Conservation (phyloP, 2,329 filamentous ascomycete species). For the Neofusicoccum laricinum region DNA sequence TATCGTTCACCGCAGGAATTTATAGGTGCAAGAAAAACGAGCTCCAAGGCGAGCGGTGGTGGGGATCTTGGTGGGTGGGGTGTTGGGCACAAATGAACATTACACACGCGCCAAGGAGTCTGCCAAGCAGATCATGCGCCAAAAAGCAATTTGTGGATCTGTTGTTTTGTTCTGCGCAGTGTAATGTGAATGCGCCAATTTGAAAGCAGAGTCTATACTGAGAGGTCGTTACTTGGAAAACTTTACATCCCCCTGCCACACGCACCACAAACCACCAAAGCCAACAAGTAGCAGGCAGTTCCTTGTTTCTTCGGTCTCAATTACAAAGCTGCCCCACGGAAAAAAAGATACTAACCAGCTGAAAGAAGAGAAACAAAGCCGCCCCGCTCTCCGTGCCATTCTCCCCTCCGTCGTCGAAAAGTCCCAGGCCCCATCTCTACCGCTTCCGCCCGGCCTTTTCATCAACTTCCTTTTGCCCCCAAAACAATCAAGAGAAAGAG, state of each 20-base stretch:
- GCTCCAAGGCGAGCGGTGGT: too few species aligned
- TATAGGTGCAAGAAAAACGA: neutral
- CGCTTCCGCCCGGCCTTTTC: neutral
- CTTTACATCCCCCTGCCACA: neutral
- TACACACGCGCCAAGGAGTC: too few species aligned
- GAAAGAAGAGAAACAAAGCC: neutral
- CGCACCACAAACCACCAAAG: neutral
- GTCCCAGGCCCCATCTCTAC: neutral
- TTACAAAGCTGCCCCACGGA: neutral
- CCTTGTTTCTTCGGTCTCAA: slow-evolving; percentile 6
- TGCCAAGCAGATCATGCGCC: too few species aligned
- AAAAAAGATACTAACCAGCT: slow-evolving; percentile 7
- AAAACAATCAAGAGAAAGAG: neutral
- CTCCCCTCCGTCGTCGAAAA: neutral
- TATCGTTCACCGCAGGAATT: neutral
- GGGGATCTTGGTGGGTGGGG: too few species aligned
- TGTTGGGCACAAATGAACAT: neutral
- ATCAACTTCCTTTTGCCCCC: neutral
- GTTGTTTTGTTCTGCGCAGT: neutral
- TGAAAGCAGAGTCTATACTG: slow-evolving; percentile 5
- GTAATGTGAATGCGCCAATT: neutral
- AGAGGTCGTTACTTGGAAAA: slow-evolving; percentile 5
- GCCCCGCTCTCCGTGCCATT: neutral
- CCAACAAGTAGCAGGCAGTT: neutral
- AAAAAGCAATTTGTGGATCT: neutral